A percentile compares a stretch with the other conserved stretches of the same genome.
Conservation (phyloP, 2,329 filamentous ascomycete genomes). For the Neocatenulostroma microsporum region DNA sequence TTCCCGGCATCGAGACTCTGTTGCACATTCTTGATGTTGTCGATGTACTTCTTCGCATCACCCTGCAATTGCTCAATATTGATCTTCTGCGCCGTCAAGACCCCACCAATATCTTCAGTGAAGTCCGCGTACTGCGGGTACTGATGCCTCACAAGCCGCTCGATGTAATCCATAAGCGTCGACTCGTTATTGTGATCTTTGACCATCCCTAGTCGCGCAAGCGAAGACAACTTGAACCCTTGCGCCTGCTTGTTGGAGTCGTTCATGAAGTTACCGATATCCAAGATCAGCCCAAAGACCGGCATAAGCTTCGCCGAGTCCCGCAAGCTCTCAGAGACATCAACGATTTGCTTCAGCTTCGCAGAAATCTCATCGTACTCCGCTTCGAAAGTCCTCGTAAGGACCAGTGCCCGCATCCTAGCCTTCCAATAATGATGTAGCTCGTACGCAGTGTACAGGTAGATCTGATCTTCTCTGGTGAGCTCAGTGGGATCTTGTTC, state of each 20-base stretch:
- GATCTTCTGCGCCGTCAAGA: slow-evolving; percentile 75
- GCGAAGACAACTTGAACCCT: slow-evolving; percentile 94
- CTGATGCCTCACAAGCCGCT: slow-evolving; percentile 91
- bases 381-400: slow-evolving; percentile 73
- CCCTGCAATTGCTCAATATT: slow-evolving; percentile 86
- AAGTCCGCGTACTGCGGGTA: slow-evolving; percentile 95
- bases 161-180: slow-evolving; percentile 89
- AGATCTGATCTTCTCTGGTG: slow-evolving; percentile 92
- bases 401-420: slow-evolving; percentile 79
- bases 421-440: slow-evolving; percentile 98
- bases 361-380: slow-evolving; percentile 89
- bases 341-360: slow-evolving; percentile 78
- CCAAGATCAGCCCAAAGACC: slow-evolving; percentile 87
- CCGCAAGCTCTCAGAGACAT: slow-evolving; percentile 78
- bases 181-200: slow-evolving; percentile 99
- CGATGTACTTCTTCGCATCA: slow-evolving; percentile 86
- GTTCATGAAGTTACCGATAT: slow-evolving; percentile 99
- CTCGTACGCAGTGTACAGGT: slow-evolving; percentile 85
- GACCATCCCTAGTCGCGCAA: slow-evolving; percentile 89
- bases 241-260: slow-evolving; percentile 96
- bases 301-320: slow-evolving; percentile 94
- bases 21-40: slow-evolving; percentile 91
- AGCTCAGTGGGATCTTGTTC: slow-evolving; percentile 84
- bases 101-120: slow-evolving; percentile 70
- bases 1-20: slow-evolving; percentile 87